Evolutionary conservation across 2,329 filamentous ascomycete genomes (phyloP).

Genomic region (Sarocladium oryzae): DNA sequence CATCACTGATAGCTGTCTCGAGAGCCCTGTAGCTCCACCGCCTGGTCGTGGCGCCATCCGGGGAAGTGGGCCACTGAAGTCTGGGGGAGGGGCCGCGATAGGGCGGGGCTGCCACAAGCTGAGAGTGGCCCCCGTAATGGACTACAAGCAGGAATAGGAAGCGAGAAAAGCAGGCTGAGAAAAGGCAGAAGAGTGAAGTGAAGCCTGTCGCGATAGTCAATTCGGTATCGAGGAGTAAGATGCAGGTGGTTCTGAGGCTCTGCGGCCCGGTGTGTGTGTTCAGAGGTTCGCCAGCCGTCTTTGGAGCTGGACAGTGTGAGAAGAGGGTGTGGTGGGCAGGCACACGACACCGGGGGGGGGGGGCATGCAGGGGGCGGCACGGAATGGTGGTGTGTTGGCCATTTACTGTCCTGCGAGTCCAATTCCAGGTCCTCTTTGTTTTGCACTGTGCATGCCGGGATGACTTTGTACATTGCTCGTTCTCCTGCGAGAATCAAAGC

Average conservation of each 20-base stretch:
- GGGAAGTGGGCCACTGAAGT: slow-evolving; percentile 9
- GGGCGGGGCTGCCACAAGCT: background rate
- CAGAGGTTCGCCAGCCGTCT: background rate
- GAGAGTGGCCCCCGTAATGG: background rate
- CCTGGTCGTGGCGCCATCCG: slow-evolving; percentile 3
- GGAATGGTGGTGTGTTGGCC: slow-evolving; percentile 6
- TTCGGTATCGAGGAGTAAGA: background rate
- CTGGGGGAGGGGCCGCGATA: slow-evolving; percentile 8
- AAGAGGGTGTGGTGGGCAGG: background rate
- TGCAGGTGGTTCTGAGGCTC: slow-evolving; percentile 5
- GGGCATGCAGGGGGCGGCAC: slow-evolving; percentile 4
- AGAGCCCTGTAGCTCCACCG: background rate
- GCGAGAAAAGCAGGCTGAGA: background rate
- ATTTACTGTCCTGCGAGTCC: background rate
- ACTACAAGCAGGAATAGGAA: background rate
- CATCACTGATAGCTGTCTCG: background rate
- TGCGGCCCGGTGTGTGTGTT: background rate
- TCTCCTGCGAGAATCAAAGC: slow-evolving; percentile 3
- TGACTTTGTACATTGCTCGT: too few relatives aligned
- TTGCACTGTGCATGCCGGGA: slow-evolving; percentile 3
- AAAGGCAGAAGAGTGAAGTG: background rate
- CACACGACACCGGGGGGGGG: background rate
- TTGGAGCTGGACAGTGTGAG: background rate
- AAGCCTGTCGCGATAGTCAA: background rate
- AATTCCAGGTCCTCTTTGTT: background rate